Evolutionary conservation across 176 grass and related monocot species (phyloP).

Genomic region (Tillandsia fasciculata): DNA sequence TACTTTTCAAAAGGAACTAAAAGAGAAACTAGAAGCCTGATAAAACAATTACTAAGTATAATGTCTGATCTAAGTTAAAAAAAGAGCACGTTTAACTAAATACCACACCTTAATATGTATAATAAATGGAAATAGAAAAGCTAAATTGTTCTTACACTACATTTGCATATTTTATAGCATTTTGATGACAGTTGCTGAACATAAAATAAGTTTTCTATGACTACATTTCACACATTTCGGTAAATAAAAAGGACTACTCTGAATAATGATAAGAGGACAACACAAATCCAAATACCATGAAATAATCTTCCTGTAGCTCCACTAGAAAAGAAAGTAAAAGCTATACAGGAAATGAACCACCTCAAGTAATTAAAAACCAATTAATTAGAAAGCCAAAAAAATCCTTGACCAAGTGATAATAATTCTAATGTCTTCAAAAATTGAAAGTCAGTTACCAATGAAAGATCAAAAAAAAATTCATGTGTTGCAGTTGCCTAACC

Average conservation of each 20-base stretch:
- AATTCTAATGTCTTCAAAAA: background rate
- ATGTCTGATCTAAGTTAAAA: too few species aligned
- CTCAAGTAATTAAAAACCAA: background rate
- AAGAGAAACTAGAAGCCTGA: too few species aligned
- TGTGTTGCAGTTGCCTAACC: constrained; percentile 21
- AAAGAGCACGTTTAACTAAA: background rate
- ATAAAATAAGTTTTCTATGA: background rate
- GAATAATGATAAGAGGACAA: too few species aligned
- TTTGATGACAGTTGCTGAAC: background rate
- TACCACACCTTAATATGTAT: background rate
- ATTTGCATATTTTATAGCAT: background rate
- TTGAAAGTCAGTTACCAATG: background rate
- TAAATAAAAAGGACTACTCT: background rate
- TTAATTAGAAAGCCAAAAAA: background rate
- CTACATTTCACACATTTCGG: background rate
- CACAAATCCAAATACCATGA: background rate
- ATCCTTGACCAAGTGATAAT: background rate
- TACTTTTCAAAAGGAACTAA: too few species aligned
- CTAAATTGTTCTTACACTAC: background rate
- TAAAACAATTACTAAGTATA: too few species aligned
- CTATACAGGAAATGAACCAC: too few species aligned
- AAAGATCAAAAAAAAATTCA: constrained; percentile 14
- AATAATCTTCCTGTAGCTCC: too few species aligned
- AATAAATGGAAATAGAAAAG: background rate
- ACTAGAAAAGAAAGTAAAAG: too few species aligned